A percentile compares a stretch with the other conserved stretches of the same genome.
Conservation (phyloP, 2,329 filamentous ascomycete genomes). For the Apiospora sp. region DNA sequence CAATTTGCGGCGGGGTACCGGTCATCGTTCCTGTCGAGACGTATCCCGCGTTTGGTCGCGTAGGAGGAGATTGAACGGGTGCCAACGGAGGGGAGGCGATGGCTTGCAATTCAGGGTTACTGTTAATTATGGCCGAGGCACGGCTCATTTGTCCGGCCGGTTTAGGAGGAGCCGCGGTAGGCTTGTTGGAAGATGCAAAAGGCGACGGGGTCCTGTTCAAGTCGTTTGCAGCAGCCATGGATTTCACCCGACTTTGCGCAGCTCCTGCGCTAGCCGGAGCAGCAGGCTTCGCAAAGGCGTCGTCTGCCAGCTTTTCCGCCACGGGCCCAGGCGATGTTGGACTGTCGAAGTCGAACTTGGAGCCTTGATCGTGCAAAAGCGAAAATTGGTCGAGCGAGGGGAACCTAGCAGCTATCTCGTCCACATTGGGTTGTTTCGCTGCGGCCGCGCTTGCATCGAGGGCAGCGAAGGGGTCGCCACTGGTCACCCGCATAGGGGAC, state of each 20-base stretch:
- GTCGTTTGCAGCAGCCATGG: slow-evolving; percentile 34
- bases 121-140: slow-evolving; percentile 70
- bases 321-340: slow-evolving; percentile 61
- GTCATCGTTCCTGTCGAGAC: slow-evolving; percentile 83
- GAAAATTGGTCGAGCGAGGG: slow-evolving; percentile 94
- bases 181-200: slow-evolving; percentile 40
- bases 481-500: slow-evolving; percentile 74
- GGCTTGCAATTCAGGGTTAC: slow-evolving; percentile 67
- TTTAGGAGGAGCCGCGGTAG: slow-evolving; percentile 51
- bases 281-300: slow-evolving; percentile 72
- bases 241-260: slow-evolving; percentile 40
- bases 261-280: slow-evolving; percentile 3
- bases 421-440: slow-evolving; percentile 43
- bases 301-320: slow-evolving; percentile 80
- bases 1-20: slow-evolving; percentile 55
- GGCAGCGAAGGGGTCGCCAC: slow-evolving; percentile 87
- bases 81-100: slow-evolving; percentile 53
- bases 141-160: slow-evolving; percentile 57
- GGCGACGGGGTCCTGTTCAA: slow-evolving; percentile 44
- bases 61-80: slow-evolving; percentile 42
- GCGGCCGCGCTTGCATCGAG: slow-evolving; percentile 72
- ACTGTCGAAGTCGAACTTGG: slow-evolving; percentile 84
- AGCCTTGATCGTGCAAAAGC: slow-evolving; percentile 82
- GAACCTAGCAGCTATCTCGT: slow-evolving; percentile 86
- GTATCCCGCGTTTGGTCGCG: slow-evolving; percentile 45